These are phyloP conservation scores for Mycena vulgaris DNA, from an alignment of 768 basidiomycete species.

Conservation along the genomic window DNA sequence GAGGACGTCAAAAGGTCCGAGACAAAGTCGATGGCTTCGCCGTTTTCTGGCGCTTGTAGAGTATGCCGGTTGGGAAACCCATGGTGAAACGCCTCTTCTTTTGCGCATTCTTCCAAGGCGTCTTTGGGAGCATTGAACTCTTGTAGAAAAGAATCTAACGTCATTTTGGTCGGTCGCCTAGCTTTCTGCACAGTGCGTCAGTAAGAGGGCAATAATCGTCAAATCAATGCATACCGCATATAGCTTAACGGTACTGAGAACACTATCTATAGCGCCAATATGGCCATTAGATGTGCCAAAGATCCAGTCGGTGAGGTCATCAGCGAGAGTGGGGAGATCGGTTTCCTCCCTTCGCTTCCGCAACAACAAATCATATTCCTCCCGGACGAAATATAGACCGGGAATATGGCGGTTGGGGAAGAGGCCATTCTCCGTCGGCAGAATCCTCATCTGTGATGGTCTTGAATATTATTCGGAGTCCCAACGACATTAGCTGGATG, in stretches of 20 bases:
- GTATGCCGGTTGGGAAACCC: neutral
- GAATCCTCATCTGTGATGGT: neutral
- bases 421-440: neutral
- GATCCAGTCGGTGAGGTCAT: neutral
- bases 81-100: neutral
- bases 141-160: neutral
- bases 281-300: neutral
- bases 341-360: neutral
- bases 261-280: neutral
- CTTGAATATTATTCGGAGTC: neutral
- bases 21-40: neutral
- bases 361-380: neutral
- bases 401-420: neutral
- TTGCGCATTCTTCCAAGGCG: neutral
- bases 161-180: neutral
- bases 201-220: neutral
- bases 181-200: neutral
- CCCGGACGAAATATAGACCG: neutral
- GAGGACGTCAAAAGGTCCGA: too few relatives aligned
- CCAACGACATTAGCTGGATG: neutral
- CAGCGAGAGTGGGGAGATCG: neutral
- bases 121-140: neutral
- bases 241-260: too few relatives aligned
- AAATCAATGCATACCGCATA: neutral
- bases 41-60: neutral